Percentiles rank a stretch among this genome's conserved stretches.
Evolutionary conservation across 345 rosid genomes (phyloP).

Genomic region (Lepidium africanum): DNA sequence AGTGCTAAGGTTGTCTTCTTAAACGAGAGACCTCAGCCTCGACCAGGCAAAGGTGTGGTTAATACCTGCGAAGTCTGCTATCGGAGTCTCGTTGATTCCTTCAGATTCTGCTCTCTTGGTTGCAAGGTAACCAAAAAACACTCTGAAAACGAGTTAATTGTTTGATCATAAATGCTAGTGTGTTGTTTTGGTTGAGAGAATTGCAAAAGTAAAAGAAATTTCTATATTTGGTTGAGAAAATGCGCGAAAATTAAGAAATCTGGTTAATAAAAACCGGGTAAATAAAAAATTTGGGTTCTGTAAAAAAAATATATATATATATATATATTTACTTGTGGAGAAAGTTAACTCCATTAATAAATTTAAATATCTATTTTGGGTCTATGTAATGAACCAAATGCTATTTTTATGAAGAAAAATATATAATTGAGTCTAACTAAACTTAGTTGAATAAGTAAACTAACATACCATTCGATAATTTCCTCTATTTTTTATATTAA

Average conservation of each 20-base stretch:
- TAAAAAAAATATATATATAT: not conserved
- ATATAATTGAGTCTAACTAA: not conserved
- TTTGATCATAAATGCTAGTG: slow-evolving; percentile 4
- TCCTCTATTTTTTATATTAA: not conserved
- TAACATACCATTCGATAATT: not conserved
- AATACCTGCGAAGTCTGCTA: slow-evolving; percentile 89
- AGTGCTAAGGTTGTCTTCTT: slow-evolving; percentile 94
- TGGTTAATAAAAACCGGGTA: not conserved
- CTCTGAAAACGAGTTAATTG: not conserved
- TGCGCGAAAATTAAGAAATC: slow-evolving; percentile 1
- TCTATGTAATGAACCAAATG: not conserved
- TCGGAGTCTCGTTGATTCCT: slow-evolving; percentile 91
- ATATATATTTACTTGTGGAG: slow-evolving; percentile 7
- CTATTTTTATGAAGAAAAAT: not conserved
- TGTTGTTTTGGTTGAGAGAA: slow-evolving; percentile 7
- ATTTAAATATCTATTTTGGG: not conserved
- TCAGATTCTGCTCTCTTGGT: slow-evolving; percentile 95
- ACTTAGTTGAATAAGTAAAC: slow-evolving; percentile 15
- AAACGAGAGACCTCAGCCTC: slow-evolving; percentile 97
- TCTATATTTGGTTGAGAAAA: not conserved
- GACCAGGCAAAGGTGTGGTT: slow-evolving; percentile 92
- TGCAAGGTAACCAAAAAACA: slow-evolving; percentile 65
- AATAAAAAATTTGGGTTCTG: not conserved
- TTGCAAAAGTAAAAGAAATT: not conserved
- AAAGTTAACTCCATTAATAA: not conserved